Percentiles rank a stretch among this genome's conserved stretches.
Evolutionary conservation across 495 filamentous ascomycete species (phyloP).

Genomic region (Penicillium chermesinum): DNA sequence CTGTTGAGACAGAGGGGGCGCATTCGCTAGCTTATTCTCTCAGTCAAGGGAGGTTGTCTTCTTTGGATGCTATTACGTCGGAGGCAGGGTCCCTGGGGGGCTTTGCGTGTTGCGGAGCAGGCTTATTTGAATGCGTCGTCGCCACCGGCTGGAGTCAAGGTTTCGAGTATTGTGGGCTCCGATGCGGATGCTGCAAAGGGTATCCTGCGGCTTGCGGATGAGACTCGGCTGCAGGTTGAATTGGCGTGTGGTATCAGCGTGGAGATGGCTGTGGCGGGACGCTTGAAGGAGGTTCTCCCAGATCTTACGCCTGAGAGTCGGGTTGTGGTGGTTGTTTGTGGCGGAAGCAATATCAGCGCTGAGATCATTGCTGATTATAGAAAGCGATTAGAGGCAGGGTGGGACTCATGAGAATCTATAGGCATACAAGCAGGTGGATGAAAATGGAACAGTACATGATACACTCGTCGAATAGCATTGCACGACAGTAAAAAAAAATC

Average conservation of each 20-base stretch:
- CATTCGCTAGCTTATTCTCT: constrained; percentile 60
- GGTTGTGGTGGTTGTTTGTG: constrained; percentile 81
- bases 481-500: neutral
- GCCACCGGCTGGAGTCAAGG: constrained; percentile 34
- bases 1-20: constrained; percentile 74
- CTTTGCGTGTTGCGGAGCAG: constrained; percentile 59
- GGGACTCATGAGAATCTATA: constrained; percentile 18
- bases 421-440: no score
- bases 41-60: constrained; percentile 48
- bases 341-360: constrained; percentile 65
- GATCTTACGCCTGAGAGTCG: constrained; percentile 52
- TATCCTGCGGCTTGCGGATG: constrained; percentile 67
- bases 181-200: constrained; percentile 77
- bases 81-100: constrained; percentile 74
- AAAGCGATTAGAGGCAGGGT: constrained; percentile 32
- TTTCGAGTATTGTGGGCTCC: constrained; percentile 61
- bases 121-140: constrained; percentile 55
- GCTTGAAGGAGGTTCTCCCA: constrained; percentile 54
- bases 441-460: neutral
- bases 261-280: constrained; percentile 36
- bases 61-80: constrained; percentile 66
- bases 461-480: neutral
- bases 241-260: constrained; percentile 75
- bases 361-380: constrained; percentile 62
- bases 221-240: constrained; percentile 72